Base-by-base conservation (phyloP, 306 rosid genomes). In the Biancaea sappan region DNA sequence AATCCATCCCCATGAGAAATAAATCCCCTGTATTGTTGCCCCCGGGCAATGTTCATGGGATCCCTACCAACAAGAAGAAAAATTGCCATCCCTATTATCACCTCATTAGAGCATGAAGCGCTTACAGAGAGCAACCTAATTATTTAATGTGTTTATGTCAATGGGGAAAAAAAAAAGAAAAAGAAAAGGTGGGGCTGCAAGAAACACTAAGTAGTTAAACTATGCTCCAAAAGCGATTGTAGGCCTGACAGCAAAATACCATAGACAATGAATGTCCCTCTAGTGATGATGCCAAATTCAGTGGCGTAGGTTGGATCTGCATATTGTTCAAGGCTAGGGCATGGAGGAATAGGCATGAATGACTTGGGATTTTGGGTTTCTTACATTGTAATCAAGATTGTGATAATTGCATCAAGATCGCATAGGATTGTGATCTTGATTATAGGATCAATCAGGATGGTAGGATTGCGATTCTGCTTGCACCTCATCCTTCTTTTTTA, bases 341-440 rank as follows among this genome's bases (percentile, higher is more conserved):
- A 31, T 47, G 21, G 41, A 24, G 29, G 56, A 38, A 29, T 34
- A 64, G 19, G 8, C 25, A 10, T 3, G 26, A 26, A 32, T 57
- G 69, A 12, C 14, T 58, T 58, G 63, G 31, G 52, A 69, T 10
- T 43, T 79, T 46, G 6, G 48, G 28, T 4, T 62, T 51, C 28
- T 8, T 8, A 34, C 4, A 34, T n/a, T n/a, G n/a, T n/a, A n/a
- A n/a, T n/a, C n/a, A n/a, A n/a, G n/a, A n/a, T n/a, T n/a, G n/a
- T n/a, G n/a, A n/a, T n/a, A n/a, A n/a, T n/a, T n/a, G n/a, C n/a
- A n/a, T n/a, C n/a, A n/a, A n/a, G n/a, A n/a, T n/a, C n/a, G n/a
- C n/a, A n/a, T n/a, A n/a, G n/a, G n/a, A n/a, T n/a, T n/a, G n/a
- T n/a, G n/a, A n/a, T n/a, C n/a, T n/a, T n/a, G n/a, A n/a, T n/a